A percentile compares a stretch with the other conserved stretches of the same genome.
These are phyloP conservation scores for Austroboletus festivus DNA, from an alignment of 768 basidiomycete species.

Conservation along the genomic window DNA sequence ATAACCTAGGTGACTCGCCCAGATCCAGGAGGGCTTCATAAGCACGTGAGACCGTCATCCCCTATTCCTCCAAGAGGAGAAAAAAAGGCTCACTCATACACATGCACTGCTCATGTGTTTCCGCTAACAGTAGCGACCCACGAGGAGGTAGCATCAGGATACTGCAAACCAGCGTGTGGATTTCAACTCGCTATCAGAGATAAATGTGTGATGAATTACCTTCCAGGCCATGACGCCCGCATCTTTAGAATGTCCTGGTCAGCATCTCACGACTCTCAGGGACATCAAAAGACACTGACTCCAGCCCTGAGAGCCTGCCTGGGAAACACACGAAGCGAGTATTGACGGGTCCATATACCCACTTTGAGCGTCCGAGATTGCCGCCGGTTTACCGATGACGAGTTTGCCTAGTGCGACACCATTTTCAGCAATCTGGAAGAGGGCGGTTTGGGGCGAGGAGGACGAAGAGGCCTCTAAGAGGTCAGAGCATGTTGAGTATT, in stretches of 20 bases:
- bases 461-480: conserved; percentile 58
- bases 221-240: conserved; percentile 44
- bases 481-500: conserved; percentile 61
- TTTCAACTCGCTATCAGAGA: too few species aligned
- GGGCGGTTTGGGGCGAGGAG: conserved; percentile 58
- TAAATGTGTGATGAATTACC: conserved; percentile 22
- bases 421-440: conserved; percentile 50
- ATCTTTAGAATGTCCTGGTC: conserved; percentile 16
- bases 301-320: conserved; percentile 67
- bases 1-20: too few species aligned
- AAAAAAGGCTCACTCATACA: too few species aligned
- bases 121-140: conserved; percentile 38
- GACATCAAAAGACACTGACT: conserved; percentile 41
- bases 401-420: conserved; percentile 48
- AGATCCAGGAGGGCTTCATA: too few species aligned
- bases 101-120: too few species aligned
- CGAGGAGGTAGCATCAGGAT: conserved; percentile 36
- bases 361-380: conserved; percentile 34
- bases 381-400: conserved; percentile 55
- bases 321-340: conserved; percentile 55
- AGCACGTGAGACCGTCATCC: too few species aligned
- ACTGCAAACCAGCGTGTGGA: conserved; percentile 18
- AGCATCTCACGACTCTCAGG: not conserved
- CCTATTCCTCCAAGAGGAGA: too few species aligned
- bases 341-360: conserved; percentile 58